Evolutionary conservation across 352 stramenopile species (phyloP).

Genomic region (Thraustochytrium sp.): DNA sequence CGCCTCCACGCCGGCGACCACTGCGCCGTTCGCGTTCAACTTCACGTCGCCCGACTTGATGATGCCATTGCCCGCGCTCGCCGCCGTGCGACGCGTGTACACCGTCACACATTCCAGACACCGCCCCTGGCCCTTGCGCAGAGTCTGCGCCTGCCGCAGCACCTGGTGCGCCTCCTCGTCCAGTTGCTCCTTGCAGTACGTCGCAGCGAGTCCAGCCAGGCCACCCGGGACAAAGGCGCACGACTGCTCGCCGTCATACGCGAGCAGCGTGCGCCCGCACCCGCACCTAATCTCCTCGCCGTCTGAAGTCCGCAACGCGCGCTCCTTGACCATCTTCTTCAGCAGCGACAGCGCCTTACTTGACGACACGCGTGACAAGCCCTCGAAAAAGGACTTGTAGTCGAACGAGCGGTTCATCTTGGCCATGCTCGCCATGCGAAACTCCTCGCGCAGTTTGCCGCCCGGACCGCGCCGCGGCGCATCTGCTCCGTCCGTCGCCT

Average conservation of each 20-base stretch:
- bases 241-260: neutral
- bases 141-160: neutral
- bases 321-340: neutral
- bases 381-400: neutral
- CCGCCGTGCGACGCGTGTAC: neutral
- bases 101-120: neutral
- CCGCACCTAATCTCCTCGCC: neutral
- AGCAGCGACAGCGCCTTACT: neutral
- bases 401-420: neutral
- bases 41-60: neutral
- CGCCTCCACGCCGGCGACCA: neutral
- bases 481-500: neutral
- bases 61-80: neutral
- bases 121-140: neutral
- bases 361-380: neutral
- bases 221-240: neutral
- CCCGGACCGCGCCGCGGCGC: neutral
- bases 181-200: neutral
- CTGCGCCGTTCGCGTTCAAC: neutral
- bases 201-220: neutral
- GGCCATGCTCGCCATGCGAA: neutral
- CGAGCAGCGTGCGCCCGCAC: neutral
- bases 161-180: neutral
- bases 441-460: neutral
- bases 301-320: neutral